phyloP scores from a whole-genome alignment of 257 asterid genomes.

The Nicotiana attenuata region DNA sequence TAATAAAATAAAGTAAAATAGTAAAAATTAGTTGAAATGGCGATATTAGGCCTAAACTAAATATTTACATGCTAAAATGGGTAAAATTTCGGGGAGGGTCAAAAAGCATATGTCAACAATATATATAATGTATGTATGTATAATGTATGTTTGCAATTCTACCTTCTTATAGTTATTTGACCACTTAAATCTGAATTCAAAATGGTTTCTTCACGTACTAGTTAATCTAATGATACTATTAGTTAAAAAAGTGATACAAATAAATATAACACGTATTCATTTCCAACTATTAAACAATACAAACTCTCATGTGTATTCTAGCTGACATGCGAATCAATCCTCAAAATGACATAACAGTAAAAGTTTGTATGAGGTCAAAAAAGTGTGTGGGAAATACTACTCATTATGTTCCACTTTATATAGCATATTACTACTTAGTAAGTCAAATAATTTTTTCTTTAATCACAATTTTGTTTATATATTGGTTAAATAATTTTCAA shows the following conservation, averaged over 20 bases:
- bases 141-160: too few relatives aligned
- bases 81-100: too few relatives aligned
- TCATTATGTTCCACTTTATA: not conserved
- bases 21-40: too few relatives aligned
- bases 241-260: not conserved
- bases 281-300: not conserved
- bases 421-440: not conserved
- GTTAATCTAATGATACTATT: not conserved
- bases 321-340: not conserved
- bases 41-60: too few relatives aligned
- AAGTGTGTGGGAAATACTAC: not conserved
- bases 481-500: not conserved
- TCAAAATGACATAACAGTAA: not conserved
- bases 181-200: not conserved
- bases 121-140: too few relatives aligned
- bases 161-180: not conserved
- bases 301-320: not conserved
- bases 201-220: not conserved
- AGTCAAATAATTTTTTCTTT: not conserved
- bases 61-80: too few relatives aligned
- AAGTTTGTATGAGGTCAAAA: not conserved
- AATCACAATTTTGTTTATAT: not conserved
- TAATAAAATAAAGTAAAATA: too few relatives aligned
- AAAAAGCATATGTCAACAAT: too few relatives aligned
- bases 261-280: not conserved